phyloP scores from a whole-genome alignment of 140 eudicot genomes.

The Bidens hawaiensis region DNA sequence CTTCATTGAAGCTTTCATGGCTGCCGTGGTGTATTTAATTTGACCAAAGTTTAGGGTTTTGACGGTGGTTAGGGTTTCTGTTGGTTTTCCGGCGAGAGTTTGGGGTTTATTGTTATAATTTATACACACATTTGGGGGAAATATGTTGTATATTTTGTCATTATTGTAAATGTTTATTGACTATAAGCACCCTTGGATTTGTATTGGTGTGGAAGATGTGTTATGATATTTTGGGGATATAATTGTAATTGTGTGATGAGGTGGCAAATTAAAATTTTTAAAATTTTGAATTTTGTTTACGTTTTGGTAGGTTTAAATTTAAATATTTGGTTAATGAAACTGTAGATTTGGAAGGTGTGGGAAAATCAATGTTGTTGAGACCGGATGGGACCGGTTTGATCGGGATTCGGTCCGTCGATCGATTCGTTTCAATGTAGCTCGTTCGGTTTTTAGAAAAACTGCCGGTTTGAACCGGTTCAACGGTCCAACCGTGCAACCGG shows the following conservation, averaged over 20 bases:
- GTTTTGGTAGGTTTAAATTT: not conserved
- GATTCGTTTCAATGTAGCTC: no score
- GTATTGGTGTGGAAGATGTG: not conserved
- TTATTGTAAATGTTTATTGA: not conserved
- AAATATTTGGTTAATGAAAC: not conserved
- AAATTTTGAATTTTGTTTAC: not conserved
- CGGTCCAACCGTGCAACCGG: no score
- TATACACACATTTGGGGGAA: no score
- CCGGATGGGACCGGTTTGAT: no score
- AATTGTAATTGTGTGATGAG: not conserved
- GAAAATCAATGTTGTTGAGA: no score
- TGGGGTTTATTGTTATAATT: no score
- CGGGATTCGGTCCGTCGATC: no score
- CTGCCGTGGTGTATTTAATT: not conserved
- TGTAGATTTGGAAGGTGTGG: not conserved
- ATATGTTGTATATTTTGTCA: not conserved
- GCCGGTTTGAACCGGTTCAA: no score
- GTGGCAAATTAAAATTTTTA: slow-evolving; percentile 6
- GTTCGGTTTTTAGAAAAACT: no score
- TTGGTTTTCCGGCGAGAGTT: slow-evolving; percentile 6
- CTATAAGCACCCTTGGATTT: not conserved
- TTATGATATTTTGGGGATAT: not conserved
- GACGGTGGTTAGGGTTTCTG: slow-evolving; percentile 8
- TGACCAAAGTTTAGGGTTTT: slow-evolving; percentile 4
- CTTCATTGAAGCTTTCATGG: slow-evolving; percentile 83